phyloP scores from a whole-genome alignment of 352 stramenopile genomes.

The Phytophthora megakarya region DNA sequence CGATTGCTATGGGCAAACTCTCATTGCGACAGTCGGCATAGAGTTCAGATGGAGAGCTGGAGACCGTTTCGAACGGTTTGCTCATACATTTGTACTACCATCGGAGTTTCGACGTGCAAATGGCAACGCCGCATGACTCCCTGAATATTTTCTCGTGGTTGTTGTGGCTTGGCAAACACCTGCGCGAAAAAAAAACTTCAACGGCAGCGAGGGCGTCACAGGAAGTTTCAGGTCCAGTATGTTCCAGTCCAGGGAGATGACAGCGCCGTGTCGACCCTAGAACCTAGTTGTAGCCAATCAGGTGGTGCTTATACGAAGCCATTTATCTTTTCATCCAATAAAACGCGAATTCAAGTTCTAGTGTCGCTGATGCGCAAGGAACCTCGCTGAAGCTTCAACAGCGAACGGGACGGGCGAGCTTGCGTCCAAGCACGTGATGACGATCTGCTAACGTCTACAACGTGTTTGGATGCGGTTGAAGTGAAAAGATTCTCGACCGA shows the following conservation, averaged over 20 bases:
- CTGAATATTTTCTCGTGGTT: slow-evolving; percentile 25
- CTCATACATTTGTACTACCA: neutral
- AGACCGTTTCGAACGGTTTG: neutral
- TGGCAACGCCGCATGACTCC: neutral
- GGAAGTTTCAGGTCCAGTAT: slow-evolving; percentile 20
- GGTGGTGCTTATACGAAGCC: neutral
- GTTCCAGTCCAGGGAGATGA: slow-evolving; percentile 22
- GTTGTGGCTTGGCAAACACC: neutral
- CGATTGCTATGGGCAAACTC: neutral
- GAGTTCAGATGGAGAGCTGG: neutral
- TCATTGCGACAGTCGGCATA: slow-evolving; percentile 2
- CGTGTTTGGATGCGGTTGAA: neutral
- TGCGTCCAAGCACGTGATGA: slow-evolving; percentile 38
- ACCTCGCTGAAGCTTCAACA: slow-evolving; percentile 15
- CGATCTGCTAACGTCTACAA: slow-evolving; percentile 22
- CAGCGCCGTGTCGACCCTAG: slow-evolving; percentile 16
- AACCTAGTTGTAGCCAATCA: slow-evolving; percentile 16
- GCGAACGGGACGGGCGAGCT: neutral
- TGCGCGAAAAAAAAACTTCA: slow-evolving; percentile 10
- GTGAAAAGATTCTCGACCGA: too few species aligned
- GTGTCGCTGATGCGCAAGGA: slow-evolving; percentile 19
- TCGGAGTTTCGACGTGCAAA: slow-evolving; percentile 18
- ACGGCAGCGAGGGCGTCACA: slow-evolving; percentile 2
- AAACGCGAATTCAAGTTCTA: slow-evolving; percentile 5
- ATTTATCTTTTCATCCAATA: slow-evolving; percentile 16